Evolutionary conservation across 345 rosid species (phyloP).

Genomic region (Mallotus nudiflorus): DNA sequence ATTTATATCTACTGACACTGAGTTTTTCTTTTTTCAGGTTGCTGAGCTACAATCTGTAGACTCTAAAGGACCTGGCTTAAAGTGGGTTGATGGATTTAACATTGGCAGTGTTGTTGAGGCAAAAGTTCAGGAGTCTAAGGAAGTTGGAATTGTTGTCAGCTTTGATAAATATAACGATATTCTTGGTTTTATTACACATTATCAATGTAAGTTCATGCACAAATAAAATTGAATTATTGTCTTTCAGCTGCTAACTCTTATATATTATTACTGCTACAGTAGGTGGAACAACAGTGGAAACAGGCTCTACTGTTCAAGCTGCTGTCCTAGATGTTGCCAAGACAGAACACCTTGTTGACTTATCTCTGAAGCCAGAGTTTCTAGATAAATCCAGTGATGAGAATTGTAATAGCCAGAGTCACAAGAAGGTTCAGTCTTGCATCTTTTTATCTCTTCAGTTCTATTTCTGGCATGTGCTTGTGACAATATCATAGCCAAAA

Average conservation of each 20-base stretch:
- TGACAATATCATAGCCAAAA: neutral
- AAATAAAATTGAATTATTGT: neutral
- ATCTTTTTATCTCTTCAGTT: conserved; percentile 2
- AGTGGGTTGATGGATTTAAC: conserved; percentile 73
- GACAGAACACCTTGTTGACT: conserved; percentile 79
- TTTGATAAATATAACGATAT: conserved; percentile 61
- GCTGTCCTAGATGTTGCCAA: conserved; percentile 80
- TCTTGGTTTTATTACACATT: conserved; percentile 74
- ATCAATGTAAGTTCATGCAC: conserved; percentile 58
- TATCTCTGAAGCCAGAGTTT: conserved; percentile 78
- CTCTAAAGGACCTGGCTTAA: conserved; percentile 40
- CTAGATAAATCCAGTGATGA: conserved; percentile 39
- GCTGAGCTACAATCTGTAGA: conserved; percentile 61
- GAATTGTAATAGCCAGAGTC: conserved; percentile 37
- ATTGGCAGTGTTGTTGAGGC: conserved; percentile 74
- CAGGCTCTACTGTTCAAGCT: conserved; percentile 66
- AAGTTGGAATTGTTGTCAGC: conserved; percentile 75
- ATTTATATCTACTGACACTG: neutral
- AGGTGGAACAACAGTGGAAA: conserved; percentile 52
- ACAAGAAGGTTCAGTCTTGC: conserved; percentile 53
- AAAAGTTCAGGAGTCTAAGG: conserved; percentile 69
- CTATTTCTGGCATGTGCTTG: conserved; percentile 2
- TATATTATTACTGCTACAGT: conserved; percentile 44
- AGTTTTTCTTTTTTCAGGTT: conserved; percentile 48
- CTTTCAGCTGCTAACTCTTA: conserved; percentile 8